Base-by-base conservation (phyloP, 148 eudicot species). In the Vaccinium darrowii region DNA sequence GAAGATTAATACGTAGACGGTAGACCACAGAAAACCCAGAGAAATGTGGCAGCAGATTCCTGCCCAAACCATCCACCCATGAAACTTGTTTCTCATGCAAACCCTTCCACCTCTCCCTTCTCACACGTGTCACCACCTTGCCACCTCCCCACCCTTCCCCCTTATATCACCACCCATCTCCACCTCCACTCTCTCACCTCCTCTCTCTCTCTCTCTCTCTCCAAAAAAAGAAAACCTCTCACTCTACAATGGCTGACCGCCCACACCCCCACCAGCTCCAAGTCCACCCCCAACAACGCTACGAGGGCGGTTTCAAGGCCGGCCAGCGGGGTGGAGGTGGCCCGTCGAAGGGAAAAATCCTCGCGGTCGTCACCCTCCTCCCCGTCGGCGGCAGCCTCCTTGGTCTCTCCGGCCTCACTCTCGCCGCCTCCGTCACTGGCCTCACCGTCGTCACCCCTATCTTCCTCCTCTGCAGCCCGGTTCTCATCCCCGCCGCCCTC, bases 51-150 rank as follows among this genome's bases (percentile, higher is more conserved):
- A 81, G n/a, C 56, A 14, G 58, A 81, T 49, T 50, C 14, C 76
- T 82, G 47, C 39, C 77, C 18, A 82, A 50, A 16, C 74, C 18
- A 3, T 15, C 16, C 69, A 72, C 15, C 62, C 65, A 51, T 87
- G 93, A 91, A 89, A 93, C 94, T 52, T 93, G 96, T 91, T 86
- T 8, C 76, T 54, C 96, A 93, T 93, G 96, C 96, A 93, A 69
- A 53, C 51, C 88, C 82, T 83, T 62, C 51, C 21, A 21, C 11
- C 51, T 23, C 87, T 60, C 77, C 80, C 52, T 21, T 7, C 56
- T 76, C 53, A 85, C 94, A 91, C 93, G 91, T 91, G 87, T 88
- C 85, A 18, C 53, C 89, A 82, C 93, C 79, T 90, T 54, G 54
- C 91, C 57, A 82, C 56, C 87, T 69, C 71, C 71, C 56, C 86